Base-by-base conservation (phyloP, 2,329 filamentous ascomycete species). In the Tetracladium maxilliforme region DNA sequence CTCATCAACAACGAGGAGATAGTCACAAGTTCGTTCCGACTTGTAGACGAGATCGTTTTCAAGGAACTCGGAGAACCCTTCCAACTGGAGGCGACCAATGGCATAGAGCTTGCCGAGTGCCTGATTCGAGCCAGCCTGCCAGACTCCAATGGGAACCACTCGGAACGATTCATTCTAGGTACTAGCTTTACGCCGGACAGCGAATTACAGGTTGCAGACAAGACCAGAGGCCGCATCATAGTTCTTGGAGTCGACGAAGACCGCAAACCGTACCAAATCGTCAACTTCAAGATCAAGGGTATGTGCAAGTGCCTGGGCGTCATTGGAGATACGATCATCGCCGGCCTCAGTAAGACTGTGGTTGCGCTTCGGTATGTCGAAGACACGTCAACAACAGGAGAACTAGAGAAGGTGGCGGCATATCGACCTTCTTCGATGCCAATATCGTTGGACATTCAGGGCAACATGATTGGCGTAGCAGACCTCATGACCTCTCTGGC, bases 401-500 rank as follows among this genome's bases (percentile, higher is more conserved):
- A 59, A 22, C 60, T 95, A 7, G 59, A 64, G 24, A 87, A 80
- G 44, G 45, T 78, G 10, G 79, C 81, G 2, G 70, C 72, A 3
- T 92, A 84, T 47, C 70, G 84, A 9, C 79, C 82, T 3, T 71
- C 83, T 3, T 92, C 84, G 0, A 80, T 81, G 16, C 86, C 90
- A 0, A 70, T 92, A 10, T 81, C 87, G 36, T 48, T 95, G 6
- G 71, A 75, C 7, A 65, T 94, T 10, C 68, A 70, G 2, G 78
- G 67, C 2, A 73, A 76, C 36, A 61, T 69, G 14, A 86, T 98
- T 33, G 82, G 80, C 1, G 73, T 95, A 7, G 80, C 77, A 1
- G 90, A 98, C 43, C 56, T 98, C 22, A 94, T 93, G 80, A 94
- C 95, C 52, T 92, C 82, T 2, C 60, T 92, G 14, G 74, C 78